Evolutionary conservation across 176 grass and related monocot species (phyloP).

Genomic region (Luzula sylvatica): DNA sequence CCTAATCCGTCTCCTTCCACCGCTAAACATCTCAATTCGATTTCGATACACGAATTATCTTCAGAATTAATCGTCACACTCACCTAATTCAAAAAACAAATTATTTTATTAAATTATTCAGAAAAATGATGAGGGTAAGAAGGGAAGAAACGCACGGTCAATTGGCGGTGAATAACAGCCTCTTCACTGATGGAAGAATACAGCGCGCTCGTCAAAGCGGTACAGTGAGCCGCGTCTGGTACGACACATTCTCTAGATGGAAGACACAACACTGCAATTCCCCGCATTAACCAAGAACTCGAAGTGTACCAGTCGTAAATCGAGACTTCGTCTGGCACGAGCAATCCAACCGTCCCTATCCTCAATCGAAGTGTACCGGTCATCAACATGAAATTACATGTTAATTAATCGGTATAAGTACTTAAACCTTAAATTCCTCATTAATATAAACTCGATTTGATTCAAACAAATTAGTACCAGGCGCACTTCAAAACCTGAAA

Average conservation of each 20-base stretch:
- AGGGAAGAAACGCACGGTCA: constrained; percentile 56
- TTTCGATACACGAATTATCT: constrained; percentile 76
- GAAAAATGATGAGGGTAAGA: too few relatives aligned
- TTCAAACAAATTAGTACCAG: too few relatives aligned
- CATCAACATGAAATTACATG: too few relatives aligned
- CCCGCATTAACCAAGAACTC: too few relatives aligned
- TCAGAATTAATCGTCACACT: constrained; percentile 45
- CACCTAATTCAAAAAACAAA: constrained; percentile 39
- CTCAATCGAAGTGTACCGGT: too few relatives aligned
- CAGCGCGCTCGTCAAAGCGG: constrained; percentile 80
- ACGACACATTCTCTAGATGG: constrained; percentile 77
- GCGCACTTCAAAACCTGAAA: too few relatives aligned
- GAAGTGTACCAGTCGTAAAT: too few relatives aligned
- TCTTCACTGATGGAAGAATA: constrained; percentile 76
- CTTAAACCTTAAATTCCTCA: too few relatives aligned
- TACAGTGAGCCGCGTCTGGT: constrained; percentile 87
- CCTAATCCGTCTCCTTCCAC: constrained; percentile 69
- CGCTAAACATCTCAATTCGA: constrained; percentile 61
- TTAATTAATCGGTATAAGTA: too few relatives aligned
- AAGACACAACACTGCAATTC: constrained; percentile 73
- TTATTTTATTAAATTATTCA: not conserved
- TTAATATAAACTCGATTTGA: too few relatives aligned
- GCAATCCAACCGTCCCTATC: too few relatives aligned
- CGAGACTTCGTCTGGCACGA: too few relatives aligned
- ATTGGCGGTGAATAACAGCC: constrained; percentile 55